Conservation (phyloP, 176 grass and related monocot genomes). For the Musa schizocarpa region DNA sequence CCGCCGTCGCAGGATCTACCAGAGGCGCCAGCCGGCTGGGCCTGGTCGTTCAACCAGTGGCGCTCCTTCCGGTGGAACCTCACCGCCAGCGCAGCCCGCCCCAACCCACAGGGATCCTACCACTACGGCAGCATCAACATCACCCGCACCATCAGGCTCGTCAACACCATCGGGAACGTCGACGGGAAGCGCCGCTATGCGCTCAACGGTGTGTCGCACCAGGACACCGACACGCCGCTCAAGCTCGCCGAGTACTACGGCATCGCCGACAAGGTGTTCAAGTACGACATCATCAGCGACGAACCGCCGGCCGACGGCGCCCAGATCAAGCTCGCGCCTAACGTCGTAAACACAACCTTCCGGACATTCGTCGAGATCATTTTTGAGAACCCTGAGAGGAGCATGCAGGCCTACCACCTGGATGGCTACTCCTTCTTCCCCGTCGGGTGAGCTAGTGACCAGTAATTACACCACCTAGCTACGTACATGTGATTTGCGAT, state of each 20-base stretch:
- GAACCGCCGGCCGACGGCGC: neutral
- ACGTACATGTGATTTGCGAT: neutral
- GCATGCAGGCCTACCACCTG: constrained; percentile 6
- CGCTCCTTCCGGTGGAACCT: constrained; percentile 20
- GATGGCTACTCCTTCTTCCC: constrained; percentile 13
- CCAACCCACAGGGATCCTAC: constrained; percentile 20
- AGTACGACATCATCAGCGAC: constrained; percentile 15
- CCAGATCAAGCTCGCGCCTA: neutral
- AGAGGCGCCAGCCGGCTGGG: neutral
- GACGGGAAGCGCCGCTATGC: constrained; percentile 3
- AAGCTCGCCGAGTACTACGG: constrained; percentile 15
- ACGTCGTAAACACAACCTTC: constrained; percentile 1
- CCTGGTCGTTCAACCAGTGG: constrained; percentile 20
- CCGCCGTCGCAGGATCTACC: neutral
- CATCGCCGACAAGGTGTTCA: constrained; percentile 1
- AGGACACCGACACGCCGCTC: constrained; percentile 7
- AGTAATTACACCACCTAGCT: no score
- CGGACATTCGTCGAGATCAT: constrained; percentile 9
- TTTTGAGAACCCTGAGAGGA: constrained; percentile 10
- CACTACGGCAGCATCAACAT: constrained; percentile 15
- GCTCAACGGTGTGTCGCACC: constrained; percentile 2
- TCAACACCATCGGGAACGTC: neutral
- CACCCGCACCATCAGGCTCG: constrained; percentile 5
- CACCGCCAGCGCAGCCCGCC: constrained; percentile 16
- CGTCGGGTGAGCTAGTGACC: neutral